A percentile compares a stretch with the other conserved stretches of the same genome.
Evolutionary conservation across 1,284 basidiomycete species (phyloP).

Genomic region (Coniophora puteana): DNA sequence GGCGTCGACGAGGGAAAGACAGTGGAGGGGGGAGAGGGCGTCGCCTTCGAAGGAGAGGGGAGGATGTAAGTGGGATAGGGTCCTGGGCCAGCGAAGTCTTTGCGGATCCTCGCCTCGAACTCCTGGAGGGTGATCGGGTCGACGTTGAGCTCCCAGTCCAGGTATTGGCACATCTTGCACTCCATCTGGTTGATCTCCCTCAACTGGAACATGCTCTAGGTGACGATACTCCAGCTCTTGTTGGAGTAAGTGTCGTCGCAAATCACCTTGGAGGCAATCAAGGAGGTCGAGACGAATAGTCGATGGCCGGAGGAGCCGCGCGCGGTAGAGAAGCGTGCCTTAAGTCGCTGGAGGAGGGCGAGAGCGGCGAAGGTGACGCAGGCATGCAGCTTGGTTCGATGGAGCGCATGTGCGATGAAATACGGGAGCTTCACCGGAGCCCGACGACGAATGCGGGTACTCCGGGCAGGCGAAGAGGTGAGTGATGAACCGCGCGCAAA

Average conservation of each 20-base stretch:
- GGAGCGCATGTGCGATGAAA: constrained; percentile 49
- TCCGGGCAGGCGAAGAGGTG: constrained; percentile 28
- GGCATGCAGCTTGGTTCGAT: constrained; percentile 46
- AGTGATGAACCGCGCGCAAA: constrained; percentile 36
- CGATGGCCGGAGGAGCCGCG: constrained; percentile 51
- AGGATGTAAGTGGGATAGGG: constrained; percentile 6
- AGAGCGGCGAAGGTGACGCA: constrained; percentile 48
- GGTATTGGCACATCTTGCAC: constrained; percentile 51
- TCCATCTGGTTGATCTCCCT: constrained; percentile 60
- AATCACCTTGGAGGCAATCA: constrained; percentile 44
- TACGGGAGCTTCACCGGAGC: constrained; percentile 31
- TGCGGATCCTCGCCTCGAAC: constrained; percentile 5
- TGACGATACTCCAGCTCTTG: constrained; percentile 54
- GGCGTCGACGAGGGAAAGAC: neutral
- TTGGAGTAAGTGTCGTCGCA: constrained; percentile 59
- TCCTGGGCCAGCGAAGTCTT: constrained; percentile 8
- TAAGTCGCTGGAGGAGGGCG: constrained; percentile 45
- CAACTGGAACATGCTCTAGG: constrained; percentile 49
- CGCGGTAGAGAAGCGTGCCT: constrained; percentile 49
- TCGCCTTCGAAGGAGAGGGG: neutral
- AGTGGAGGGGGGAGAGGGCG: neutral
- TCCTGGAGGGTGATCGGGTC: constrained; percentile 27
- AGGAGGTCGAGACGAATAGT: constrained; percentile 53
- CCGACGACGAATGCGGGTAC: constrained; percentile 9
- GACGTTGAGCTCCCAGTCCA: constrained; percentile 47